Evolutionary conservation across 31 red algal genomes (phyloP).

Genomic region (Porphyra umbilicalis): DNA sequence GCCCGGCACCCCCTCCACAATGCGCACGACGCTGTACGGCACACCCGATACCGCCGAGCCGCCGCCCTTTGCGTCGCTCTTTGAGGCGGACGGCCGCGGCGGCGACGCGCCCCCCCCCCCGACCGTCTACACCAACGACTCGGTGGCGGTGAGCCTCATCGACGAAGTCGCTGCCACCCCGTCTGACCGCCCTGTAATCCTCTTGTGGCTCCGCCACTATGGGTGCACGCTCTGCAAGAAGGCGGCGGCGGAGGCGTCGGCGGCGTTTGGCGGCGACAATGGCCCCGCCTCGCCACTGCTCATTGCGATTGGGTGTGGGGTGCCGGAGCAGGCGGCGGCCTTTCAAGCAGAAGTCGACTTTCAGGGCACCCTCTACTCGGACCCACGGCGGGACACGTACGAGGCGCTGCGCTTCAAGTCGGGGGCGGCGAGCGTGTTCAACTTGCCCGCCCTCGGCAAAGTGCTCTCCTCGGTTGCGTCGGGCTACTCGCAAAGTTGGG

Average conservation of each 20-base stretch:
- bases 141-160: background rate
- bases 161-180: background rate
- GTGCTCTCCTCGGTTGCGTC: constrained; percentile 25
- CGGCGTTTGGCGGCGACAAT: constrained; percentile 1
- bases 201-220: constrained; percentile 69
- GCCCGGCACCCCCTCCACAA: background rate
- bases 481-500: constrained; percentile 48
- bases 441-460: constrained; percentile 19
- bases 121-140: background rate
- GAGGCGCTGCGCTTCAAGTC: constrained; percentile 24
- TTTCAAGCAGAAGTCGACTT: constrained; percentile 33
- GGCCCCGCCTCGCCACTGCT: constrained; percentile 8
- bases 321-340: constrained; percentile 29
- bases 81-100: background rate
- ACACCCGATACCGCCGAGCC: background rate
- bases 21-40: background rate
- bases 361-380: constrained; percentile 41
- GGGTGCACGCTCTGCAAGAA: constrained; percentile 61
- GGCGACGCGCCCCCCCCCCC: background rate
- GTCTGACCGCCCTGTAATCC: background rate
- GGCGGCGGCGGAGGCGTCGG: constrained; percentile 27
- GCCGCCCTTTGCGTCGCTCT: background rate
- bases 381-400: constrained; percentile 49
- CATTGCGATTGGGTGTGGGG: constrained; percentile 43
- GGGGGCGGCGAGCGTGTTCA: constrained; percentile 32